phyloP scores from a whole-genome alignment of 768 basidiomycete species.

The Leucocoprinus birnbaumii region DNA sequence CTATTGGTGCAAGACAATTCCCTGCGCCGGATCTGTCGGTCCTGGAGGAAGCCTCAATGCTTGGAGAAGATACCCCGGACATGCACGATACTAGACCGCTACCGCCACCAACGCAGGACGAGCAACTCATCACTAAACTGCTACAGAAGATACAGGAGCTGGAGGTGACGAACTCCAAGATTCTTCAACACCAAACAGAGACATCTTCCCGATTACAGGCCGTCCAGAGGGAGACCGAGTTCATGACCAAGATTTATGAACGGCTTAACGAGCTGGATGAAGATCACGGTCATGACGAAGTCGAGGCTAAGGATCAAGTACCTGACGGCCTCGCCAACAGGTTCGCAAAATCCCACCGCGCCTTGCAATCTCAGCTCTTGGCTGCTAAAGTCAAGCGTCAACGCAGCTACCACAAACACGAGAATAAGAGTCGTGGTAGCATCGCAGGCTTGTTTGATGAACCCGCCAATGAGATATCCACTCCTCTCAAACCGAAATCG shows the following conservation, averaged over 20 bases:
- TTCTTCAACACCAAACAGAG: conserved; percentile 60
- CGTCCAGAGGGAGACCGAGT: conserved; percentile 70
- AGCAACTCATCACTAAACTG: conserved; percentile 65
- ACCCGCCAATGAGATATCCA: conserved; percentile 15
- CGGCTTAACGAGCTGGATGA: conserved; percentile 53
- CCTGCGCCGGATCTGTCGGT: conserved; percentile 14
- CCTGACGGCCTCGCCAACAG: conserved; percentile 8
- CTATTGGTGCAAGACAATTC: not conserved
- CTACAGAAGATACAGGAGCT: conserved; percentile 74
- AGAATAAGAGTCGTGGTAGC: conserved; percentile 40
- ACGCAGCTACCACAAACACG: conserved; percentile 11
- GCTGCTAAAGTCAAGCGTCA: conserved; percentile 6
- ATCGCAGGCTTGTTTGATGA: conserved; percentile 63
- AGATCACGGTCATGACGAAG: conserved; percentile 28
- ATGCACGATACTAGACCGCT: conserved; percentile 21
- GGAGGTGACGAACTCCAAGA: conserved; percentile 67
- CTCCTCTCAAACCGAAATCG: conserved; percentile 14
- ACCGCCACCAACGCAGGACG: conserved; percentile 39
- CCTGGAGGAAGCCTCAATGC: conserved; percentile 10
- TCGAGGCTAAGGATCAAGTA: conserved; percentile 15
- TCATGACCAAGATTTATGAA: conserved; percentile 69
- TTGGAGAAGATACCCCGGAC: not conserved
- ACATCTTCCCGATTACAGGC: conserved; percentile 61
- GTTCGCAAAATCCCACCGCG: not conserved
- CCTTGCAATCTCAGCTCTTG: conserved; percentile 24